Evolutionary conservation across 108 stramenopile genomes (phyloP).

Genomic region (Skeletonema costatum): DNA sequence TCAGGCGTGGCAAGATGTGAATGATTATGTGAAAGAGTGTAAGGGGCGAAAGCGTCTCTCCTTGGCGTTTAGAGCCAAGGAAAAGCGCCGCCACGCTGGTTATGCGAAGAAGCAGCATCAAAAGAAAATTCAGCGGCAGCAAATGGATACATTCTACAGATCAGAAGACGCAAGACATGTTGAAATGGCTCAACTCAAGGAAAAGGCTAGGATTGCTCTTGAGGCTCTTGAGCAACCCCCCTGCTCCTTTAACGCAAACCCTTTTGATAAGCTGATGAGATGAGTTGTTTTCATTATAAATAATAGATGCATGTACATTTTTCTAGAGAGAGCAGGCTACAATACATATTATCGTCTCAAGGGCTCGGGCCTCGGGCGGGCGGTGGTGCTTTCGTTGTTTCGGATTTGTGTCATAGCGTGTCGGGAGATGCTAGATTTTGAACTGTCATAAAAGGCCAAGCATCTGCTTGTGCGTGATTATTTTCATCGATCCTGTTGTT

Average conservation of each 20-base stretch:
- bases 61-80: slow-evolving; percentile 79
- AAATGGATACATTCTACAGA: slow-evolving; percentile 44
- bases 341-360: no score
- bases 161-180: slow-evolving; percentile 65
- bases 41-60: slow-evolving; percentile 69
- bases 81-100: slow-evolving; percentile 64
- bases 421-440: no score
- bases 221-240: slow-evolving; percentile 41
- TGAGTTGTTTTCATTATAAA: no score
- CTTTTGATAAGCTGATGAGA: neutral
- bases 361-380: no score
- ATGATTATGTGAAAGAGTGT: slow-evolving; percentile 77
- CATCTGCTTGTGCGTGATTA: no score
- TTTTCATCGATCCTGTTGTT: no score
- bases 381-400: no score
- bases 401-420: no score
- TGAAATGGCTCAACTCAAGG: slow-evolving; percentile 72
- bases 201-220: slow-evolving; percentile 66
- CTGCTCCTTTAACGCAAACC: neutral
- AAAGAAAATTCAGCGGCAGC: slow-evolving; percentile 40
- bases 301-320: no score
- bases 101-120: slow-evolving; percentile 52
- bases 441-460: no score
- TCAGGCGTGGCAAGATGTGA: slow-evolving; percentile 72
- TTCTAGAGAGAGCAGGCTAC: no score